These are phyloP conservation scores for Crucibulum laeve DNA, from an alignment of 768 basidiomycete genomes.

Conservation along the genomic window DNA sequence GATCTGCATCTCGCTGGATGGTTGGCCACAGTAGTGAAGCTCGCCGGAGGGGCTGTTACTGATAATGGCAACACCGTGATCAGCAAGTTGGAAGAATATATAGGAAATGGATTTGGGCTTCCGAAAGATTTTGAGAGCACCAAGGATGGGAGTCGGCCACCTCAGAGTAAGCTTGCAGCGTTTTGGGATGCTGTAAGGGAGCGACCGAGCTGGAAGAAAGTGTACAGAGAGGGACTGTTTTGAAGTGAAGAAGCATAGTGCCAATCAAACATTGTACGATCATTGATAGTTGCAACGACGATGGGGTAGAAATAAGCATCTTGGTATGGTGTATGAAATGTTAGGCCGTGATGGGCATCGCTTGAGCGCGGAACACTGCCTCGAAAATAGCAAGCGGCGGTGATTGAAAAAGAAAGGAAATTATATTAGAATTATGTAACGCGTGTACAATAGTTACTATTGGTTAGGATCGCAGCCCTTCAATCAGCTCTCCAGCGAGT, in stretches of 20 bases:
- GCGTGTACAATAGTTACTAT: too few relatives aligned
- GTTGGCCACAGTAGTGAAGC: conserved; percentile 55
- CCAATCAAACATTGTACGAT: not conserved
- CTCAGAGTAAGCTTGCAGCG: conserved; percentile 55
- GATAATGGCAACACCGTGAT: conserved; percentile 51
- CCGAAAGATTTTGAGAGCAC: conserved; percentile 35
- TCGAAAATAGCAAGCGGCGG: too few relatives aligned
- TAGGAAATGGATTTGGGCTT: conserved; percentile 42
- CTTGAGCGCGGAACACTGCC: too few relatives aligned
- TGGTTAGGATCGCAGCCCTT: too few relatives aligned
- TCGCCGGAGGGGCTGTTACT: conserved; percentile 47
- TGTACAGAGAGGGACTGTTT: conserved; percentile 48
- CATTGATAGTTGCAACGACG: not conserved
- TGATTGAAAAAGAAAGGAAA: too few relatives aligned
- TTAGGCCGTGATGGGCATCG: too few relatives aligned
- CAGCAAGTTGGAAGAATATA: conserved; percentile 45
- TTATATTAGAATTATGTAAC: too few relatives aligned
- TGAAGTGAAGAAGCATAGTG: conserved; percentile 13
- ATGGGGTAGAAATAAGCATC: not conserved
- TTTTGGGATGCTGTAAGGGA: conserved; percentile 72
- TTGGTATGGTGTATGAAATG: too few relatives aligned
- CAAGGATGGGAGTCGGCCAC: conserved; percentile 23
- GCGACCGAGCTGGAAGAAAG: conserved; percentile 68
- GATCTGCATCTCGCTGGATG: conserved; percentile 81
- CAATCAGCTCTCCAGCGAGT: too few relatives aligned